Percentiles rank a stretch among this genome's conserved stretches.
Evolutionary conservation across 202 grass and related monocot genomes (phyloP).

Genomic region (Digitaria exilis): DNA sequence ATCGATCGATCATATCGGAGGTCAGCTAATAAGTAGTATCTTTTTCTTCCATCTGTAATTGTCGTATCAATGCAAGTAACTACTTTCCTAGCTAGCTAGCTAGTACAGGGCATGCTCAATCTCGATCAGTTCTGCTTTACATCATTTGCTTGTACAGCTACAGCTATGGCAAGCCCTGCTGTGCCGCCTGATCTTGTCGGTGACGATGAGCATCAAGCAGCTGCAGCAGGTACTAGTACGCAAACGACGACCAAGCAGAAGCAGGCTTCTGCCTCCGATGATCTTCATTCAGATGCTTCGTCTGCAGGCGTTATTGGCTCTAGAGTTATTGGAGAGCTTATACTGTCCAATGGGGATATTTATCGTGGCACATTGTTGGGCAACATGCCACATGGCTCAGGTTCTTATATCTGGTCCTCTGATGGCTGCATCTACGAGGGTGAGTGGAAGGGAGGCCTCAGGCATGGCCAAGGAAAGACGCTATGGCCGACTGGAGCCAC

Average conservation of each 20-base stretch:
- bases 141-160: no score
- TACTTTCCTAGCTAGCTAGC: no score
- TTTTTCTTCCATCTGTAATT: no score
- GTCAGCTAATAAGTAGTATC: no score
- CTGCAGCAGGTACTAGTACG: no score
- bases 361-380: slow-evolving; percentile 75
- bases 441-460: slow-evolving; percentile 90
- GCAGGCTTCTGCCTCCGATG: no score
- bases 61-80: no score
- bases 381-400: slow-evolving; percentile 74
- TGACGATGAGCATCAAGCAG: background rate
- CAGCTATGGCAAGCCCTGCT: background rate
- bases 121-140: no score
- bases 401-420: slow-evolving; percentile 69
- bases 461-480: slow-evolving; percentile 81
- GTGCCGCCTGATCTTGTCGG: no score
- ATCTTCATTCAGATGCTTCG: slow-evolving; percentile 36
- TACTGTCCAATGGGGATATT: slow-evolving; percentile 64
- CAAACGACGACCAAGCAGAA: no score
- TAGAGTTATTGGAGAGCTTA: slow-evolving; percentile 55
- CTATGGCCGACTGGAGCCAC: slow-evolving; percentile 61
- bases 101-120: no score
- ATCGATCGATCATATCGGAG: no score
- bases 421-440: slow-evolving; percentile 81
- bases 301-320: slow-evolving; percentile 45